Evolutionary conservation across 345 rosid genomes (phyloP).

Genomic region (Punica granatum): DNA sequence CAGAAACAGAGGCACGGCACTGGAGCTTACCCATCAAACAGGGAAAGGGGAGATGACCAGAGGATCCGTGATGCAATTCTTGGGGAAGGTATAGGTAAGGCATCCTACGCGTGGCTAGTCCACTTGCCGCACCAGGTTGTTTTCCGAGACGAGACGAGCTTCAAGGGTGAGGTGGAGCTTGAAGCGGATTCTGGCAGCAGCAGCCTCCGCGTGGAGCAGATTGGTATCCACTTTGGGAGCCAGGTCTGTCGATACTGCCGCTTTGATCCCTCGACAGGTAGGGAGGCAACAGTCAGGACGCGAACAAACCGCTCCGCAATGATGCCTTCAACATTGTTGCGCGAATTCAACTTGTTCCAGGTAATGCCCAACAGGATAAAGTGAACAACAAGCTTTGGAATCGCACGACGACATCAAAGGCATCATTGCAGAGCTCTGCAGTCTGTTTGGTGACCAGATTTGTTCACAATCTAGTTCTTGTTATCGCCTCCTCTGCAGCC

Average conservation of each 20-base stretch:
- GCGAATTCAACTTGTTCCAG: too few relatives aligned
- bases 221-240: constrained; percentile 3
- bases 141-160: background rate
- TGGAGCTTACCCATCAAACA: constrained; percentile 5
- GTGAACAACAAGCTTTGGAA: too few relatives aligned
- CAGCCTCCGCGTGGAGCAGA: background rate
- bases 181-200: background rate
- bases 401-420: too few relatives aligned
- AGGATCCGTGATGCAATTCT: background rate
- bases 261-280: background rate
- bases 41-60: background rate
- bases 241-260: constrained; percentile 6
- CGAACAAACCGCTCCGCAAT: too few relatives aligned
- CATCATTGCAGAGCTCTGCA: too few relatives aligned
- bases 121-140: constrained; percentile 2
- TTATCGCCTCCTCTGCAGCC: too few relatives aligned
- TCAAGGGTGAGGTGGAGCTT: constrained; percentile 2
- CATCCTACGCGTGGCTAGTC: constrained; percentile 1
- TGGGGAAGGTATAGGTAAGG: background rate
- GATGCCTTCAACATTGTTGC: too few relatives aligned
- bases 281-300: too few relatives aligned
- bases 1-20: background rate
- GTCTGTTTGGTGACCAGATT: too few relatives aligned
- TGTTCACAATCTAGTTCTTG: too few relatives aligned
- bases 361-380: too few relatives aligned